Evolutionary conservation across 306 rosid genomes (phyloP).

Genomic region (Pueraria montana): DNA sequence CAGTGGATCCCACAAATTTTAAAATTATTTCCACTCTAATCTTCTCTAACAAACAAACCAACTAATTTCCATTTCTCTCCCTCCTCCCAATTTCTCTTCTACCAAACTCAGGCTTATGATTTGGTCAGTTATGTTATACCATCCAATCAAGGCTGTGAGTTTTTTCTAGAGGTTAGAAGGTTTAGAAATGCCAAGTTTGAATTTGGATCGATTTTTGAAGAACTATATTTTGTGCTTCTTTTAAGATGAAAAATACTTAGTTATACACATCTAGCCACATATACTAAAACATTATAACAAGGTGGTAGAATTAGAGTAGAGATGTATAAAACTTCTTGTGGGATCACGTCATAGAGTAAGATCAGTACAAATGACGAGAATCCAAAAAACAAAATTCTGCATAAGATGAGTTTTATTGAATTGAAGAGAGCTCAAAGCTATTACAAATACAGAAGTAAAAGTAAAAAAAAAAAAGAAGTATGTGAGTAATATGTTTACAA

Average conservation of each 20-base stretch:
- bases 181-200: neutral
- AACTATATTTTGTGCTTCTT: neutral
- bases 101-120: too few relatives aligned
- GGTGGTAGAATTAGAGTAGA: neutral
- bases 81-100: too few relatives aligned
- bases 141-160: neutral
- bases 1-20: too few relatives aligned
- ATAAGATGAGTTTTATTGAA: neutral
- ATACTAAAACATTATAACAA: neutral
- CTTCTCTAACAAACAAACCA: too few relatives aligned
- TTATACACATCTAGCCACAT: neutral
- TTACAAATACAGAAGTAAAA: neutral
- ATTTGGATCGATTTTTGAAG: neutral
- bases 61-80: too few relatives aligned
- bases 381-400: neutral
- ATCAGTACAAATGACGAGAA: neutral
- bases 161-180: neutral
- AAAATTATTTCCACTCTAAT: too few relatives aligned
- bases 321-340: neutral
- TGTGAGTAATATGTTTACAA: too few relatives aligned
- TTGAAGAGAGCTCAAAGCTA: neutral
- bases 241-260: neutral
- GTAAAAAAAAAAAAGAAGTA: too few relatives aligned
- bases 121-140: neutral
- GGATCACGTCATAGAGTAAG: neutral